These are phyloP conservation scores for Mortierella sp. DNA, from an alignment of 371 early-diverging fungal species.

Conservation along the genomic window DNA sequence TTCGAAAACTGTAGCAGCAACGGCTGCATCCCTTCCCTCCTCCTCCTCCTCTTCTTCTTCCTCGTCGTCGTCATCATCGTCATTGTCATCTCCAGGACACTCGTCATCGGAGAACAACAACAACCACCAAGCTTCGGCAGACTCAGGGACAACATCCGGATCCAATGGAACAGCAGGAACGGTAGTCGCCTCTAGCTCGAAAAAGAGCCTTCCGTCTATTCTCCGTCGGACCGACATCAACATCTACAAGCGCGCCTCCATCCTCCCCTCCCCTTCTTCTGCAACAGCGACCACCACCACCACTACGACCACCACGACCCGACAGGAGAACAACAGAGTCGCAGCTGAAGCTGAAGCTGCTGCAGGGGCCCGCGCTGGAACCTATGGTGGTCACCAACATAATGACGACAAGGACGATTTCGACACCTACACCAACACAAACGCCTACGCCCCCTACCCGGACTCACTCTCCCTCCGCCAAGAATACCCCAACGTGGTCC, in stretches of 20 bases:
- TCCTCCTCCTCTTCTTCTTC: neutral
- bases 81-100: neutral
- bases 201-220: slow-evolving; percentile 19
- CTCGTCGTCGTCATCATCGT: neutral
- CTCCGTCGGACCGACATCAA: slow-evolving; percentile 42
- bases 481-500: slow-evolving; percentile 43
- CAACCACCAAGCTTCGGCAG: neutral
- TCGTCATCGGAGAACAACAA: neutral
- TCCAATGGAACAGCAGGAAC: neutral
- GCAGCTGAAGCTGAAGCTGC: neutral
- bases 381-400: slow-evolving; percentile 16
- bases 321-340: neutral
- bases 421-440: neutral
- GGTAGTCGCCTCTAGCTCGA: neutral
- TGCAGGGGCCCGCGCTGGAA: neutral
- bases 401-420: neutral
- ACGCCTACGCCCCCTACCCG: neutral
- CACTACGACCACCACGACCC: neutral
- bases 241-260: slow-evolving; percentile 11
- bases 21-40: neutral
- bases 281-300: neutral
- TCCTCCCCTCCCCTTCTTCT: slow-evolving; percentile 8
- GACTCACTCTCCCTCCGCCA: slow-evolving; percentile 20
- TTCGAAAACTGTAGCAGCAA: neutral
- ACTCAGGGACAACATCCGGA: slow-evolving; percentile 6